phyloP scores from a whole-genome alignment of 495 filamentous ascomycete genomes.

The Aspergillus saccharolyticus region DNA sequence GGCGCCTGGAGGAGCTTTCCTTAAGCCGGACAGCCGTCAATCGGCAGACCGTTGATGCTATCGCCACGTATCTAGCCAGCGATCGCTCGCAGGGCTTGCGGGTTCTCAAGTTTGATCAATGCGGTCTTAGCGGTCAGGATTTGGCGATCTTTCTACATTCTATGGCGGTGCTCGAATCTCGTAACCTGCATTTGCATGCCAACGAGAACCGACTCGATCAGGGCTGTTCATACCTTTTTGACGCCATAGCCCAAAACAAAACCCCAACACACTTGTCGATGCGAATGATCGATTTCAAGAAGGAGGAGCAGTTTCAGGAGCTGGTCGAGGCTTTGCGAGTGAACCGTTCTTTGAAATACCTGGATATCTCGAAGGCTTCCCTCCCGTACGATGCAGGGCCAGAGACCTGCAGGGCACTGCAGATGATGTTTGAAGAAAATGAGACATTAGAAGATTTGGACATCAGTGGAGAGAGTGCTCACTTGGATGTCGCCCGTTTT shows the following conservation, averaged over 20 bases:
- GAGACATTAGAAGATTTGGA: constrained; percentile 71
- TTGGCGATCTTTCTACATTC: constrained; percentile 74
- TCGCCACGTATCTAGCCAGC: constrained; percentile 60
- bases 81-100: constrained; percentile 60
- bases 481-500: constrained; percentile 79
- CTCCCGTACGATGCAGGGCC: constrained; percentile 72
- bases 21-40: constrained; percentile 63
- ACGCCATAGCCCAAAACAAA: constrained; percentile 57
- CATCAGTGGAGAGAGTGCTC: constrained; percentile 83
- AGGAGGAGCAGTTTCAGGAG: constrained; percentile 68
- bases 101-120: constrained; percentile 70
- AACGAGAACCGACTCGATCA: constrained; percentile 78
- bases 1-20: constrained; percentile 70
- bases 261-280: constrained; percentile 73
- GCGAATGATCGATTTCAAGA: constrained; percentile 79
- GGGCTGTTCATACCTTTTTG: constrained; percentile 63
- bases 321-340: constrained; percentile 65
- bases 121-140: constrained; percentile 70
- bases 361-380: constrained; percentile 88
- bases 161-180: constrained; percentile 53
- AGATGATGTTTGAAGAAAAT: constrained; percentile 74
- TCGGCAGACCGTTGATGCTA: constrained; percentile 47
- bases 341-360: constrained; percentile 66
- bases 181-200: constrained; percentile 70
- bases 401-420: constrained; percentile 69